A percentile compares a stretch with the other conserved stretches of the same genome.
Conservation (phyloP, 73 alveolate species). For the Paramecium biaurelia region DNA sequence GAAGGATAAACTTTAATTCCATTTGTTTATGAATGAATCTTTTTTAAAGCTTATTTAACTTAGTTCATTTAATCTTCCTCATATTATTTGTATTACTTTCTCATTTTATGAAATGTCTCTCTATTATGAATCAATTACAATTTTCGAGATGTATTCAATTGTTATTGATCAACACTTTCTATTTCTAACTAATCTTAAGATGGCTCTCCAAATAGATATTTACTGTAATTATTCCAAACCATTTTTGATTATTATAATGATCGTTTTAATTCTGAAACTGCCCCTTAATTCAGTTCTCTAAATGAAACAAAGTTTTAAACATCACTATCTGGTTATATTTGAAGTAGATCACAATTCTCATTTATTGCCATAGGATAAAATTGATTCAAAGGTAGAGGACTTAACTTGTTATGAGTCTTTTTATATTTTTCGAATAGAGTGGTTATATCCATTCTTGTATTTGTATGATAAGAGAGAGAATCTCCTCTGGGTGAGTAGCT, state of each 20-base stretch:
- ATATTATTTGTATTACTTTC: not conserved
- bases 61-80: not conserved
- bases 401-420: not conserved
- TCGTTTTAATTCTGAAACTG: slow-evolving; percentile 48
- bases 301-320: not conserved
- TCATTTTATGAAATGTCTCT: not conserved
- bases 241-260: slow-evolving; percentile 4
- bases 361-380: not conserved
- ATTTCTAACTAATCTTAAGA: not conserved
- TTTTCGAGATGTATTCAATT: not conserved
- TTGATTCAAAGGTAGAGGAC: slow-evolving; percentile 14
- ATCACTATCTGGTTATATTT: not conserved
- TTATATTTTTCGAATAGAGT: not conserved
- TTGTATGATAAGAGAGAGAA: not conserved
- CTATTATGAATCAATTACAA: slow-evolving; percentile 6
- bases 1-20: slow-evolving; percentile 17
- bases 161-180: not conserved
- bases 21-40: not conserved
- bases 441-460: not conserved
- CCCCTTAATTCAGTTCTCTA: not conserved
- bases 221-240: slow-evolving; percentile 53
- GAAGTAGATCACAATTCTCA: not conserved
- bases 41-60: not conserved
- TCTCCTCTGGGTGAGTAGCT: not conserved
- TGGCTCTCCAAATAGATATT: not conserved